Conservation (phyloP, 257 asterid genomes). For the Paulownia fortunei region DNA sequence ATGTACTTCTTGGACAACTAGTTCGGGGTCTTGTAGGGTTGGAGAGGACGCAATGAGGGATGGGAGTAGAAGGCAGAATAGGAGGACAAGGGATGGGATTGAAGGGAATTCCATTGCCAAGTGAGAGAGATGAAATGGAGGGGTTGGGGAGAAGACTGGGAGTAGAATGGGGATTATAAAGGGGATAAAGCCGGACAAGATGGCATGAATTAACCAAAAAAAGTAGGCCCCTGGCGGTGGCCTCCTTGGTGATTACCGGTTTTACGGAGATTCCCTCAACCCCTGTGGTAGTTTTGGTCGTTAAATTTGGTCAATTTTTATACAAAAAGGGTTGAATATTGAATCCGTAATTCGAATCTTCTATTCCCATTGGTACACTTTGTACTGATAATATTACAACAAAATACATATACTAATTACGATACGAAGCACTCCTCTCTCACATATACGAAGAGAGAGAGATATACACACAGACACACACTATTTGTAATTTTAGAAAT, state of each 20-base stretch:
- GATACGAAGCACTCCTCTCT: too few relatives aligned
- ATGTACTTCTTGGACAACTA: slow-evolving; percentile 56
- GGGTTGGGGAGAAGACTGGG: slow-evolving; percentile 26
- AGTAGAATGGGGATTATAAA: slow-evolving; percentile 40
- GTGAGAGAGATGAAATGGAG: neutral
- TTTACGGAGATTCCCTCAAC: slow-evolving; percentile 21
- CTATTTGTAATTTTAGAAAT: too few relatives aligned
- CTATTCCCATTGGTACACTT: too few relatives aligned
- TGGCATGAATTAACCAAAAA: slow-evolving; percentile 48
- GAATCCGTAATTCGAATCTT: too few relatives aligned
- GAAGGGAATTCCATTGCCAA: slow-evolving; percentile 43
- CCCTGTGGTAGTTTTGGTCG: slow-evolving; percentile 42
- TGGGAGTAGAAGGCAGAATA: slow-evolving; percentile 31
- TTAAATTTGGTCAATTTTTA: slow-evolving; percentile 27
- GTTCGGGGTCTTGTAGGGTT: slow-evolving; percentile 49
- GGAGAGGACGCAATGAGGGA: slow-evolving; percentile 49
- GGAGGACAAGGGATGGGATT: slow-evolving; percentile 26
- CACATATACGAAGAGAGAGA: too few relatives aligned
- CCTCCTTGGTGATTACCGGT: slow-evolving; percentile 47
- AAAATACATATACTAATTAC: too few relatives aligned
- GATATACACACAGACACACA: too few relatives aligned
- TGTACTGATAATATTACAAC: too few relatives aligned
- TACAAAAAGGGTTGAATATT: neutral
- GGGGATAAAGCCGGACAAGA: slow-evolving; percentile 35
- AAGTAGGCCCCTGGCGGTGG: slow-evolving; percentile 37